These are phyloP conservation scores for Trichoderma sp. DNA, from an alignment of 2,329 filamentous ascomycete species.

Conservation along the genomic window DNA sequence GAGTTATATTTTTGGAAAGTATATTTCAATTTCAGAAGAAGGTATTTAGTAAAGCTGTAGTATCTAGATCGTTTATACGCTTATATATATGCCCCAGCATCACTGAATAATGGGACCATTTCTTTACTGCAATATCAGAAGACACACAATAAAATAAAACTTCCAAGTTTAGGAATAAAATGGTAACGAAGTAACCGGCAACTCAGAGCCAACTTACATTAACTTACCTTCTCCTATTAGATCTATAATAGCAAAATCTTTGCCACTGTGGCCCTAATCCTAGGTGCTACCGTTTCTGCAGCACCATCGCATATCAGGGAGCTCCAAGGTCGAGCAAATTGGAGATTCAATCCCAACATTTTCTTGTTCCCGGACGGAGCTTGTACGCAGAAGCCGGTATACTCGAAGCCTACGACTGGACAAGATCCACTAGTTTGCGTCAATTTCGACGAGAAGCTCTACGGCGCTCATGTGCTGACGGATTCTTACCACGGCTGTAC, in stretches of 20 bases:
- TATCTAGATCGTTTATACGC: background rate
- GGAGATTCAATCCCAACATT: background rate
- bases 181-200: background rate
- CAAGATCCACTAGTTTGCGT: background rate
- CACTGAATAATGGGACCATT: background rate
- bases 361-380: background rate
- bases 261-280: background rate
- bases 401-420: background rate
- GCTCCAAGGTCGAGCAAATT: background rate
- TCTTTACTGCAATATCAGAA: background rate
- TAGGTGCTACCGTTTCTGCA: background rate
- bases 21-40: rapidly evolving
- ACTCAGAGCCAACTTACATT: background rate
- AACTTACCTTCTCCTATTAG: background rate
- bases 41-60: background rate
- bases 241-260: background rate
- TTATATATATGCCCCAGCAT: background rate
- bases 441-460: background rate
- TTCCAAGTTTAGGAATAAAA: background rate
- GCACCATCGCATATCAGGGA: background rate
- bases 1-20: background rate
- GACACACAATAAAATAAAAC: background rate
- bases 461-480: background rate
- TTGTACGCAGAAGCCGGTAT: background rate
- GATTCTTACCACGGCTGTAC: background rate